Percentiles rank a stretch among this genome's conserved stretches.
Conservation (phyloP, 768 basidiomycete species). For the Filobasidium floriforme region DNA sequence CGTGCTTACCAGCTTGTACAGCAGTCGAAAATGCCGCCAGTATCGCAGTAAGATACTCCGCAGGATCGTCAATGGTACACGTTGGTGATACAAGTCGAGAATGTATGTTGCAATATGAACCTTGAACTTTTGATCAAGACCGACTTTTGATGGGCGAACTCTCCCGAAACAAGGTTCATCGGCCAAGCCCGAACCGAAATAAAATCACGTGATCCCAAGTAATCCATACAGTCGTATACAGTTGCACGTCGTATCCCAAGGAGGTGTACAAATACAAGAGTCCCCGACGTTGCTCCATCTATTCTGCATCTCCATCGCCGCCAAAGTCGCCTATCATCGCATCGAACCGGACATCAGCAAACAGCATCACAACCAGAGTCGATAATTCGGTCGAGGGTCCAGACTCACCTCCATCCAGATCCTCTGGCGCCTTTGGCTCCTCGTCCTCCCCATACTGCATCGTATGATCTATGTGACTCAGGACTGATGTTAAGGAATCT, state of each 20-base stretch:
- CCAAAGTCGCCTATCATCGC: background rate
- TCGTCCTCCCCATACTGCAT: slow-evolving; percentile 99
- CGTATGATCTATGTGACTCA: slow-evolving; percentile 94
- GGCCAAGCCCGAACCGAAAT: background rate
- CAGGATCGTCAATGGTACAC: too few species aligned
- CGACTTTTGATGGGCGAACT: background rate
- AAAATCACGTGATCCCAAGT: background rate
- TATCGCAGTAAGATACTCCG: too few species aligned
- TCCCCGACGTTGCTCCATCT: background rate
- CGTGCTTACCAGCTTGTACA: too few species aligned
- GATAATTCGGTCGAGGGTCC: background rate
- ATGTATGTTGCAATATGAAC: background rate
- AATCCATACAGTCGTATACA: too few species aligned
- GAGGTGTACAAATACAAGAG: background rate
- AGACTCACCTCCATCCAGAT: slow-evolving; percentile 63
- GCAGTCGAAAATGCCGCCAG: too few species aligned
- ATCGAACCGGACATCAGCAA: background rate
- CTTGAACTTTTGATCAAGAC: background rate
- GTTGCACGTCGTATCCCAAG: too few species aligned
- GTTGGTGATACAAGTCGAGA: too few species aligned
- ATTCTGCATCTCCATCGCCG: background rate
- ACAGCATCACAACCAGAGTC: background rate
- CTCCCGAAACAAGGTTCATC: background rate
- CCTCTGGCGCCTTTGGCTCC: slow-evolving; percentile 92
- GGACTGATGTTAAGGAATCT: slow-evolving; percentile 78